Evolutionary conservation across 352 stramenopile genomes (phyloP), one percentile per base, ranked within the genome.

Genomic region (Albugo candida): DNA sequence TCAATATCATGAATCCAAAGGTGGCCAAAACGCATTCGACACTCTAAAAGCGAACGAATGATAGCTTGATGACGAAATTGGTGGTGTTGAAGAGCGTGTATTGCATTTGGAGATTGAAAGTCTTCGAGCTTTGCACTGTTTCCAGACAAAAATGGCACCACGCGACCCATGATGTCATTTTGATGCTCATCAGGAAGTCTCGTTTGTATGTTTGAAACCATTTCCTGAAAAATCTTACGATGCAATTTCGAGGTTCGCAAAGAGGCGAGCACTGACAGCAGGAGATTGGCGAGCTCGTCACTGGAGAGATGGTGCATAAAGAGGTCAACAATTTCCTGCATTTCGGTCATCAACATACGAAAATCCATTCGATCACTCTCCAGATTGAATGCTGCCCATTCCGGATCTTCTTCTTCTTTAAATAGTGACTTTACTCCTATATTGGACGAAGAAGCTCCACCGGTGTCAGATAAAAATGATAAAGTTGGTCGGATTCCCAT

Each of bases 301-400:
- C 81, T 68, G 6, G 68, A 52, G 11, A 91, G 59, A 49, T 82
- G 59, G 0, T 35, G 36, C 46, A 80, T 77, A 58, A 86, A 80
- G 41, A 81, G 62, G 47, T 47, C 51, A 16, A 83, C 67, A 35
- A 83, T 64, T 27, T 65, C 53, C 24, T 86, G 52, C 5, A 71
- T 85, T 50, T 84, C 60, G 20, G 67, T 67, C 20, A 83, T 50
- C 1, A 85, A 61, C 63, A 81, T 81, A 36, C 71, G 68, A 49
- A 91, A 91, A 63, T 91, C 78, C 46, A 86, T 85, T 45, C 74
- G 71, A 49, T 91, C 75, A 51, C 83, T 83, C 52, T 91, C 78
- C 36, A 91, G 51, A 39, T 85, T 87, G 52, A 84, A 81, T 49
- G 81, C 72, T 41, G 82, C 70, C 78, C 78, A 91, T 56, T 91